These are phyloP conservation scores for Byssochlamys sp. DNA, from an alignment of 2,329 filamentous ascomycete genomes.

Conservation along the genomic window DNA sequence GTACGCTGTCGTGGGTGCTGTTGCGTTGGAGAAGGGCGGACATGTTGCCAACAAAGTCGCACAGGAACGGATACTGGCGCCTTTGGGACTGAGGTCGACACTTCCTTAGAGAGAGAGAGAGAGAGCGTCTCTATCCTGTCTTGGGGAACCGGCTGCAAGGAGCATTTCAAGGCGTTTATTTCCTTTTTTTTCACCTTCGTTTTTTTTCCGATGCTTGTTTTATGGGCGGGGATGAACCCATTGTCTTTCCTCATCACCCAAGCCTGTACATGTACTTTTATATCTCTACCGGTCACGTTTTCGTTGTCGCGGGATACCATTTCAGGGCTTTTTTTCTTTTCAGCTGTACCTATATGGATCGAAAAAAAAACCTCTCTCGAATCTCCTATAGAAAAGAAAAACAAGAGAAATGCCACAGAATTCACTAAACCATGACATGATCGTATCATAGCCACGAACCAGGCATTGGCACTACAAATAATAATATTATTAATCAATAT, in stretches of 20 bases:
- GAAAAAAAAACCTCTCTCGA: not conserved
- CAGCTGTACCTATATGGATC: conserved; percentile 1
- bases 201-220: conserved; percentile 10
- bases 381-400: conserved; percentile 1
- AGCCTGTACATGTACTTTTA: conserved; percentile 26
- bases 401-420: conserved; percentile 1
- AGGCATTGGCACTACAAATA: no score
- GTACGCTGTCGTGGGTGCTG: conserved; percentile 76
- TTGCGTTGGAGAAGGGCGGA: conserved; percentile 79
- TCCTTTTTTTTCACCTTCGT: not conserved
- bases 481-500: no score
- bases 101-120: not conserved
- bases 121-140: not conserved
- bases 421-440: not conserved
- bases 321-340: conserved; percentile 6
- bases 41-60: conserved; percentile 65
- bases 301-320: conserved; percentile 10
- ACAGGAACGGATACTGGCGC: conserved; percentile 62
- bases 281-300: conserved; percentile 1
- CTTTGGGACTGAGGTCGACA: conserved; percentile 27
- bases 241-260: not conserved
- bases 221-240: conserved; percentile 3
- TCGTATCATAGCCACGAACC: not conserved
- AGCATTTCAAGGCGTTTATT: conserved; percentile 29
- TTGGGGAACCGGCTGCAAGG: conserved; percentile 8